Conservation (phyloP, 768 basidiomycete genomes). For the Asterophora parasitica region DNA sequence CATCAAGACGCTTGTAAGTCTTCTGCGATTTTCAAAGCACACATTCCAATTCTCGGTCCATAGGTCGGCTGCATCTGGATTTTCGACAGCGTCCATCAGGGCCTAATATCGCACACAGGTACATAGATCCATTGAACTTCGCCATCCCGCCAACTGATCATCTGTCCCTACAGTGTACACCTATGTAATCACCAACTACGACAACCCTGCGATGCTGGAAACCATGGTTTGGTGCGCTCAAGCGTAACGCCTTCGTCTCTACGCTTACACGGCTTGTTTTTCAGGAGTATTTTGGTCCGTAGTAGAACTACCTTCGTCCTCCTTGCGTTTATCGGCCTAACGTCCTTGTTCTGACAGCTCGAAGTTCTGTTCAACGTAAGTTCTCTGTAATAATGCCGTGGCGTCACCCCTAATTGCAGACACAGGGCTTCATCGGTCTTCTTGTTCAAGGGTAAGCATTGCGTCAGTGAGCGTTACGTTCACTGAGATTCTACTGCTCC, state of each 20-base stretch:
- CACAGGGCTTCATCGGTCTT: conserved; percentile 48
- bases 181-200: conserved; percentile 50
- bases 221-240: conserved; percentile 43
- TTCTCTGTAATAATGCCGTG: neutral
- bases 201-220: conserved; percentile 33
- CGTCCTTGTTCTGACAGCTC: conserved; percentile 27
- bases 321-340: neutral
- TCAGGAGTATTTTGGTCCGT: conserved; percentile 49
- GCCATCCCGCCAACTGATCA: neutral
- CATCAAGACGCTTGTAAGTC: conserved; percentile 43
- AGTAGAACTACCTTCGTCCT: neutral
- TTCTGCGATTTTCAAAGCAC: neutral
- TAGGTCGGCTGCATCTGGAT: conserved; percentile 46
- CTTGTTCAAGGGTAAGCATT: conserved; percentile 45
- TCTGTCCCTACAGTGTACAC: conserved; percentile 38
- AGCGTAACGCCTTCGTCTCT: neutral
- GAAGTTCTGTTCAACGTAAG: conserved; percentile 56
- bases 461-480: neutral
- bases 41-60: neutral
- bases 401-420: neutral
- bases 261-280: neutral
- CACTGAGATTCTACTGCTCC: neutral
- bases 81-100: conserved; percentile 51
- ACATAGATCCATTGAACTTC: conserved; percentile 9
- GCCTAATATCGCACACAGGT: conserved; percentile 51